Conservation (phyloP, 2,329 filamentous ascomycete genomes). For the Amphichorda felina region DNA sequence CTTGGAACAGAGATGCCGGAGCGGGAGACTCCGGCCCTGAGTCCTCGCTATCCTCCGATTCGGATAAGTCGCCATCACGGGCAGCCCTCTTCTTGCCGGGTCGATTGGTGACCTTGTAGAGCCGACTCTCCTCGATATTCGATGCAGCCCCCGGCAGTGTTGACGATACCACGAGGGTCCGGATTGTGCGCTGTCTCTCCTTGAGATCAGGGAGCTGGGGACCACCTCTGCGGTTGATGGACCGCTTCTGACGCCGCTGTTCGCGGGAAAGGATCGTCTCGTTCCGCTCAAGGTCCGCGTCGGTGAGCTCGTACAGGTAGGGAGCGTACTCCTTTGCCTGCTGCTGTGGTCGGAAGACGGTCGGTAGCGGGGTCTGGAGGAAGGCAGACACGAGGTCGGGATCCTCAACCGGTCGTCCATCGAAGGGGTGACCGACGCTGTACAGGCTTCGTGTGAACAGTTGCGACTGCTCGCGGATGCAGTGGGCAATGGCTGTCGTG, state of each 20-base stretch:
- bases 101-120: conserved; percentile 68
- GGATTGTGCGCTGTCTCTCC: conserved; percentile 84
- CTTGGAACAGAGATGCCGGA: conserved; percentile 54
- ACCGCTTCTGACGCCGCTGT: conserved; percentile 87
- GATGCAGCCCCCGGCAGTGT: conserved; percentile 80
- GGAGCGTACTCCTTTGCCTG: conserved; percentile 90
- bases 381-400: conserved; percentile 79
- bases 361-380: conserved; percentile 69
- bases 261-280: conserved; percentile 90
- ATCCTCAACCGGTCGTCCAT: conserved; percentile 86
- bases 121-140: conserved; percentile 69
- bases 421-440: conserved; percentile 86
- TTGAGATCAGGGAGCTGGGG: conserved; percentile 92
- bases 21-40: conserved; percentile 80
- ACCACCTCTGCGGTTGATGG: conserved; percentile 84
- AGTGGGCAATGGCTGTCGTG: conserved; percentile 93
- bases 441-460: conserved; percentile 90
- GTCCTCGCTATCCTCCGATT: conserved; percentile 86
- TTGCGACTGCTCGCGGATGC: conserved; percentile 90
- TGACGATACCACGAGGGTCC: conserved; percentile 83
- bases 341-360: conserved; percentile 81
- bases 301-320: conserved; percentile 87
- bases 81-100: conserved; percentile 41
- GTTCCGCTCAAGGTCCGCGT: conserved; percentile 78
- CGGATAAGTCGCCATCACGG: conserved; percentile 61